Evolutionary conservation across 2,329 filamentous ascomycete genomes (phyloP).

Genomic region (Fusarium temperatum): DNA sequence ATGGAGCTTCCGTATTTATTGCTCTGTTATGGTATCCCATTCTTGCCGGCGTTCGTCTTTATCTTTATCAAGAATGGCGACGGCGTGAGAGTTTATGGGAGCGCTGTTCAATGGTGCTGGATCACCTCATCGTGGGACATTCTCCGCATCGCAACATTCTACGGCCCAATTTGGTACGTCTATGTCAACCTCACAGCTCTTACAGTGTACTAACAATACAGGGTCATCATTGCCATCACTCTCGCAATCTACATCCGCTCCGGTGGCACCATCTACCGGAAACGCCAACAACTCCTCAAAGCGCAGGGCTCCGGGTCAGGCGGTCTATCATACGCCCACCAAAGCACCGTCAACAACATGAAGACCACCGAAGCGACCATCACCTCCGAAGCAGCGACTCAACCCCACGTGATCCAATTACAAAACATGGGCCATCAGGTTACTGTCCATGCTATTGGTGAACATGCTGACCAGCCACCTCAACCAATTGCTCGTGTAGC

Average conservation of each 20-base stretch:
- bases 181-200: rapidly evolving
- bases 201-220: not conserved
- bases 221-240: not conserved
- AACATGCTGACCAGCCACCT: not conserved
- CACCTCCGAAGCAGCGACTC: not conserved
- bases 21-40: not conserved
- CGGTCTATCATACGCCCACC: not conserved
- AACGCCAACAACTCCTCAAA: not conserved
- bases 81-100: not conserved
- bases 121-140: not conserved
- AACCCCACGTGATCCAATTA: not conserved
- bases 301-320: not conserved
- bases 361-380: constrained; percentile 4
- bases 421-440: constrained; percentile 1
- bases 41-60: not conserved
- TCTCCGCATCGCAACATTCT: not conserved
- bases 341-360: not conserved
- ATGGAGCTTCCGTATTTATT: not conserved
- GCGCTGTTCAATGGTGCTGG: constrained; percentile 10
- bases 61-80: not conserved
- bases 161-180: not conserved
- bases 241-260: not conserved
- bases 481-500: not conserved
- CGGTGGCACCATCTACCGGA: not conserved
- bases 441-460: not conserved